A percentile compares a stretch with the other conserved stretches of the same genome.
phyloP scores from a whole-genome alignment of 1,139 yeast genomes.

The Taiozyma sp. region DNA sequence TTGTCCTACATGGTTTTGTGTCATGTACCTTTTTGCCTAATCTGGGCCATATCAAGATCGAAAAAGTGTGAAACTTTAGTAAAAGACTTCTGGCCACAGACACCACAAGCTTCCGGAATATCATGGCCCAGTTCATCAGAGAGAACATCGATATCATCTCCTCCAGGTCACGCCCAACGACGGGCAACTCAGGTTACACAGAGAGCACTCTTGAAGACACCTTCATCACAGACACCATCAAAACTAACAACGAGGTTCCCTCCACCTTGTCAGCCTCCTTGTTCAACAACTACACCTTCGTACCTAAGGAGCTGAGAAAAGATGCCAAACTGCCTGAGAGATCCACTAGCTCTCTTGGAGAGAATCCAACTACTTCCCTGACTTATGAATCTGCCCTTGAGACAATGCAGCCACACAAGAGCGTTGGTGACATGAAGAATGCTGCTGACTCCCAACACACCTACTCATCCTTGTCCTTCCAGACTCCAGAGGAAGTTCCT shows the following conservation, averaged over 20 bases:
- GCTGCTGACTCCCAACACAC: background rate
- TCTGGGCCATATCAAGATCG: background rate
- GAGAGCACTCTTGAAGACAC: background rate
- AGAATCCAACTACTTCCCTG: background rate
- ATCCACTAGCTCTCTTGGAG: background rate
- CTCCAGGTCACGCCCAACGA: constrained; percentile 4
- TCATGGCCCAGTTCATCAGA: constrained; percentile 18
- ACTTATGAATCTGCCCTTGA: constrained; percentile 10
- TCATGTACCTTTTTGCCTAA: background rate
- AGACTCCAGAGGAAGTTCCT: background rate
- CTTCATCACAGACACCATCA: background rate
- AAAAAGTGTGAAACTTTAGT: background rate
- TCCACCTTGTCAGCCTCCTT: background rate
- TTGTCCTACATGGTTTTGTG: background rate
- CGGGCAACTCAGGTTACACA: background rate
- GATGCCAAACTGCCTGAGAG: background rate
- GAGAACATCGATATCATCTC: constrained; percentile 17
- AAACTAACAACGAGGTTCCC: background rate
- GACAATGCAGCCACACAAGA: constrained; percentile 3
- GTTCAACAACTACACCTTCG: background rate
- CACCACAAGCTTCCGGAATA: background rate
- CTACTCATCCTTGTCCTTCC: constrained; percentile 1
- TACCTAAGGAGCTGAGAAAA: background rate
- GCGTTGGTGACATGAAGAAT: background rate
- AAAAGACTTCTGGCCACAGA: background rate